Base-by-base conservation (phyloP, 139 green algal genomes). In the Yamagishiella unicocca region DNA sequence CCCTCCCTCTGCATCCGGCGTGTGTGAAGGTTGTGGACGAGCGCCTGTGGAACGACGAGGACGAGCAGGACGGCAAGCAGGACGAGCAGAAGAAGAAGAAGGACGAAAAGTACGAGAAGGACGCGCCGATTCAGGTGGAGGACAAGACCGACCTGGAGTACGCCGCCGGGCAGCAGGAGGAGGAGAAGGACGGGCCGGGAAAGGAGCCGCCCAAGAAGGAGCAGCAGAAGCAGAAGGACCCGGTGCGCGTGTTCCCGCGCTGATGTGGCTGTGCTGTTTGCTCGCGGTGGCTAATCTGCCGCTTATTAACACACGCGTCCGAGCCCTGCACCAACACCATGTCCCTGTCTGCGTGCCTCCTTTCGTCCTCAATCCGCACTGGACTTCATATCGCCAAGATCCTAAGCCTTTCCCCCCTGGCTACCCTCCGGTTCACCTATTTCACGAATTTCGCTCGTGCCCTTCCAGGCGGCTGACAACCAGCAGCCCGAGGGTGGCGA, bases 91-190 rank as follows among this genome's bases (percentile, higher is more conserved):
- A 91, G 27, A 86, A 94, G 53, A 75, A 94, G 84, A 87, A 89
- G 68, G 84, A 94, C 64, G 94, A 96, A 76, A 95, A 95, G 86
- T 92, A 95, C 29, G 95, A 97, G 67, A 92, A 94, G 84, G 89
- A 95, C 29, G 90, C 90, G 14, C 84, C 91, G 46, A 90, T 92
- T 40, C 87, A 95, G 87, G 95, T 96, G 31, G 90, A 95, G 22
- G 94, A 97, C 89, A 96, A 95, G 87, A 93, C 86, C 19, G 84
- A 96, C 37, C 89, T 96, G 38, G 94, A 98, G 31, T 97, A 97
- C 68, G 93, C 84, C 80, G 76, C 92, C 1, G 94, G 93, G 4
- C 82, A 91, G 58, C 85, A 96, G 70, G 82, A 94, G n/a, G 80
- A 94, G 2, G 74, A 94, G n/a, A 71, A 94, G 7, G 50, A 89